These are phyloP conservation scores for Corylus heterophylla DNA, from an alignment of 306 rosid genomes.

Conservation along the genomic window DNA sequence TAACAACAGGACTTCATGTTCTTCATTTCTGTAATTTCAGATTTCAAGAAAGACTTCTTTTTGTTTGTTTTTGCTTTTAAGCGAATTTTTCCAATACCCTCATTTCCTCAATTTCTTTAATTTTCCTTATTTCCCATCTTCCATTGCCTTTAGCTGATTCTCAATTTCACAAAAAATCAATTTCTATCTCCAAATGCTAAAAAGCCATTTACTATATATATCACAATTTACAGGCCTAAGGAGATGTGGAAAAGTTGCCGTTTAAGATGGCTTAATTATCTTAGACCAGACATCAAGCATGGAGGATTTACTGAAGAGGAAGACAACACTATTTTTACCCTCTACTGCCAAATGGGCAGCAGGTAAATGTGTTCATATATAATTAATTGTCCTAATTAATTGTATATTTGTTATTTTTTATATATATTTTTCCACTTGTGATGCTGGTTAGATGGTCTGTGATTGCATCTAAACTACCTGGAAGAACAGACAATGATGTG, in stretches of 20 bases:
- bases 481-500: constrained; percentile 93
- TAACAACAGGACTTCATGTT: not conserved
- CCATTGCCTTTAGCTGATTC: not conserved
- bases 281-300: constrained; percentile 85
- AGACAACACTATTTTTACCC: constrained; percentile 59
- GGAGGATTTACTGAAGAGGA: constrained; percentile 88
- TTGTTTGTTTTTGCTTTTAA: not conserved
- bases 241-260: constrained; percentile 94
- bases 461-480: constrained; percentile 73
- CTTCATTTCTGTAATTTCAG: not conserved
- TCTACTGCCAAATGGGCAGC: constrained; percentile 75
- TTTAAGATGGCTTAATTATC: constrained; percentile 84
- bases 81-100: not conserved
- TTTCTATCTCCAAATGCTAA: not conserved
- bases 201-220: not conserved
- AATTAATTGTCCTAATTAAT: not conserved
- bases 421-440: constrained; percentile 7
- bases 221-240: constrained; percentile 50
- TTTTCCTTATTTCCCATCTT: not conserved
- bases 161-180: not conserved
- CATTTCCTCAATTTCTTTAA: not conserved
- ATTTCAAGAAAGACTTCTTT: not conserved
- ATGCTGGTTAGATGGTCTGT: constrained; percentile 66
- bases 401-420: not conserved
- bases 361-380: constrained; percentile 38